Evolutionary conservation across 1,284 basidiomycete species (phyloP).

Genomic region (Austroboletus niveus): DNA sequence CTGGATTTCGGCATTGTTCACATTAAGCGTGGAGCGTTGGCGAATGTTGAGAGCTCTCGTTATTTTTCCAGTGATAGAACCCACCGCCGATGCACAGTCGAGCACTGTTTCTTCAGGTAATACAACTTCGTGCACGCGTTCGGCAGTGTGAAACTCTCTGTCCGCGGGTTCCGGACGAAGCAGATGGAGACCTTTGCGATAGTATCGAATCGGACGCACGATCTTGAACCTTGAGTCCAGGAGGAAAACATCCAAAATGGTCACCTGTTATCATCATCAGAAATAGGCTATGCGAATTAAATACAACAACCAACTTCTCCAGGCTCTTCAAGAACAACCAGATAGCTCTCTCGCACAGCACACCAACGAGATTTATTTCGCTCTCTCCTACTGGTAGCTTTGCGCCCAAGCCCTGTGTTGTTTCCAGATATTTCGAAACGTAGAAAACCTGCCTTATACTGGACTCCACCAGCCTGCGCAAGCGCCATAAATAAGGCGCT

Average conservation of each 20-base stretch:
- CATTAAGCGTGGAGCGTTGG: conserved; percentile 14
- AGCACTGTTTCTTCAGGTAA: conserved; percentile 15
- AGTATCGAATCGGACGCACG: conserved; percentile 73
- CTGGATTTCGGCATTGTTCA: conserved; percentile 1
- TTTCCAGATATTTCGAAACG: conserved; percentile 51
- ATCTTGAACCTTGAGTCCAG: conserved; percentile 90
- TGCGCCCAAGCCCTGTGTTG: conserved; percentile 59
- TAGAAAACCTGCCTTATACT: conserved; percentile 90
- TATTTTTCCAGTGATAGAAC: conserved; percentile 50
- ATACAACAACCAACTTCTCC: conserved; percentile 64
- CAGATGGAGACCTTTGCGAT: conserved; percentile 72
- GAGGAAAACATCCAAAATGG: conserved; percentile 92
- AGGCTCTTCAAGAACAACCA: conserved; percentile 85
- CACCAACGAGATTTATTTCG: conserved; percentile 87
- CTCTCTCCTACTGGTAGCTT: conserved; percentile 63
- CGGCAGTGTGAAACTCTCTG: conserved; percentile 27
- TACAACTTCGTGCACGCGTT: conserved; percentile 12
- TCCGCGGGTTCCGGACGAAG: conserved; percentile 42
- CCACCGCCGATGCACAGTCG: conserved; percentile 42
- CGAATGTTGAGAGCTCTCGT: conserved; percentile 44
- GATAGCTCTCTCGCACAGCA: conserved; percentile 89
- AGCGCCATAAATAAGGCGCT: conserved; percentile 85
- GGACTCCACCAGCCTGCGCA: conserved; percentile 79
- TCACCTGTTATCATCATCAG: conserved; percentile 45
- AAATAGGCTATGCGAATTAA: conserved; percentile 1